These are phyloP conservation scores for Cinchona pubescens DNA, from an alignment of 257 asterid genomes.

Conservation along the genomic window DNA sequence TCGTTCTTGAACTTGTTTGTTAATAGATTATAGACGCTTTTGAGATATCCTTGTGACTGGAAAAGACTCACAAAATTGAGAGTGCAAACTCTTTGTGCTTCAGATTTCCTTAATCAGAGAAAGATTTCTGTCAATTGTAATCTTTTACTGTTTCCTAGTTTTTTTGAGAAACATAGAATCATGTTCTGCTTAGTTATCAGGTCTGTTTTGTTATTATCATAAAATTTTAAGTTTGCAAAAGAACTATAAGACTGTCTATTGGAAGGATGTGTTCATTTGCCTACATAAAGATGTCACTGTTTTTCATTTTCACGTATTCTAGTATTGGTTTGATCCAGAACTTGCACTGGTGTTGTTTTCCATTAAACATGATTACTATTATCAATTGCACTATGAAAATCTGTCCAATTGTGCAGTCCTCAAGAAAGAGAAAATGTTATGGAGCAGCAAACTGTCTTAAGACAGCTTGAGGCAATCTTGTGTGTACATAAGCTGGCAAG, in stretches of 20 bases:
- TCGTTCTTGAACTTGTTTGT: neutral
- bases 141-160: neutral
- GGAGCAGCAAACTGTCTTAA: conserved; percentile 78
- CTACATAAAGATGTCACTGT: neutral
- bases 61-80: neutral
- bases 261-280: neutral
- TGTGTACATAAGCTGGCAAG: conserved; percentile 69
- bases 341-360: neutral
- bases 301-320: neutral
- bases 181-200: neutral
- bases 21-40: no score
- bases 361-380: neutral
- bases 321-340: neutral
- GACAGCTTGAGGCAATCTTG: conserved; percentile 90
- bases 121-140: neutral
- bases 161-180: neutral
- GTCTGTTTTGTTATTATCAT: neutral
- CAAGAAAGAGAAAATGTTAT: conserved; percentile 75
- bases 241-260: neutral
- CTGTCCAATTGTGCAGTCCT: conserved; percentile 48
- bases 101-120: neutral
- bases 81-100: neutral
- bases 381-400: neutral
- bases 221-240: neutral
- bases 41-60: neutral